These are phyloP conservation scores for Cunninghamia lanceolata DNA, from an alignment of 75 land plant species.

Conservation along the genomic window DNA sequence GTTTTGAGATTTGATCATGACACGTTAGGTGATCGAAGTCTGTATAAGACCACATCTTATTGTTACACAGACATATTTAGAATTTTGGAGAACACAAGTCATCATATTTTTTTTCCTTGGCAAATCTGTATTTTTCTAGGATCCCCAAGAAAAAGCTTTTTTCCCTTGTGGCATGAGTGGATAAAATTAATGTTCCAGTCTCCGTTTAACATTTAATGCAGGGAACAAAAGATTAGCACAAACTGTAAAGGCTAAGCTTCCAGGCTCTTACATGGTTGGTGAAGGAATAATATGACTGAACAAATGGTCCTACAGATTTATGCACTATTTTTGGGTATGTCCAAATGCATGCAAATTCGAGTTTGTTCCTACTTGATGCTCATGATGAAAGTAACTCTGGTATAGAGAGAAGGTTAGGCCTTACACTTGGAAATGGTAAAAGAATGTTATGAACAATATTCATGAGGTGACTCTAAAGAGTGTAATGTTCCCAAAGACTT, in stretches of 20 bases:
- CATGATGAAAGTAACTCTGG: neutral
- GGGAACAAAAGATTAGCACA: neutral
- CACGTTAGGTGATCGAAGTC: neutral
- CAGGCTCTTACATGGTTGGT: neutral
- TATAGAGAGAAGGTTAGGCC: conserved; percentile 24
- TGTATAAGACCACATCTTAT: neutral
- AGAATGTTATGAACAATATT: conserved; percentile 23
- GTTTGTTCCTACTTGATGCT: neutral
- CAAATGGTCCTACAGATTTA: conserved; percentile 28
- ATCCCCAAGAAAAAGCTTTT: neutral
- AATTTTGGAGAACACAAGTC: neutral
- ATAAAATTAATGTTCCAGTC: neutral
- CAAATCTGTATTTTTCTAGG: neutral
- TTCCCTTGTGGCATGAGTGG: neutral
- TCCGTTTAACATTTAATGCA: neutral
- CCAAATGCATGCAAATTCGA: conserved; percentile 5
- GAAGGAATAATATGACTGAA: conserved; percentile 22
- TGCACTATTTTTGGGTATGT: conserved; percentile 18
- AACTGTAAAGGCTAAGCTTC: neutral
- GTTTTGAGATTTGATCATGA: neutral
- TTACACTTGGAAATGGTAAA: conserved; percentile 37
- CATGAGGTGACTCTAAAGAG: conserved; percentile 21
- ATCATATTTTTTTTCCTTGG: neutral
- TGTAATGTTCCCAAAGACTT: neutral
- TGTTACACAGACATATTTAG: neutral